phyloP scores from a whole-genome alignment of 2,329 filamentous ascomycete species.

The Cladosporium sp. region DNA sequence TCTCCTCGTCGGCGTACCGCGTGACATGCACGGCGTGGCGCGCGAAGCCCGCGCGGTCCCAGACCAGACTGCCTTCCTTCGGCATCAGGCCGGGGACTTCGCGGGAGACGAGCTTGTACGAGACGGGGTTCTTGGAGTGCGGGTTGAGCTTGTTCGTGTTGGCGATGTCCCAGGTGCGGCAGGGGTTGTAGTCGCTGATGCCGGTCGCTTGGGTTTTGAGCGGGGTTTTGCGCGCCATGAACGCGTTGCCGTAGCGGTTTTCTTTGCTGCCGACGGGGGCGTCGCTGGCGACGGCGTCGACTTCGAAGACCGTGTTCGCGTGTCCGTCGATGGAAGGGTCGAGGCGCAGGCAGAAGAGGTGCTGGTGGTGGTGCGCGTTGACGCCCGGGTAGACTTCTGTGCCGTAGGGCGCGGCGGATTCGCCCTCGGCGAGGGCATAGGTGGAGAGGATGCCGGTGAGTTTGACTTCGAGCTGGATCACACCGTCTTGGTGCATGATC shows the following conservation, averaged over 20 bases:
- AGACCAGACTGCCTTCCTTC: slow-evolving; percentile 75
- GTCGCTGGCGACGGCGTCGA: slow-evolving; percentile 52
- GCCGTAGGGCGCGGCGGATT: slow-evolving; percentile 81
- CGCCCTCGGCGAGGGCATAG: slow-evolving; percentile 73
- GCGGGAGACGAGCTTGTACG: slow-evolving; percentile 69
- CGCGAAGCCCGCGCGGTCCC: slow-evolving; percentile 82
- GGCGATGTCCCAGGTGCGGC: slow-evolving; percentile 63
- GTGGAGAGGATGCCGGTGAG: slow-evolving; percentile 89
- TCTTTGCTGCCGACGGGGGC: slow-evolving; percentile 51
- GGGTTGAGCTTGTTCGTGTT: slow-evolving; percentile 81
- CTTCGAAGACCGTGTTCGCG: slow-evolving; percentile 67
- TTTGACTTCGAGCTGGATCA: slow-evolving; percentile 79
- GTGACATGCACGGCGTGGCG: slow-evolving; percentile 81
- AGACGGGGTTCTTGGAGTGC: slow-evolving; percentile 76
- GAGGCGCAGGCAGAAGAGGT: slow-evolving; percentile 83
- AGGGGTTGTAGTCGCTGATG: slow-evolving; percentile 33
- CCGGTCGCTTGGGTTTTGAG: slow-evolving; percentile 46
- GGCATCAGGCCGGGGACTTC: slow-evolving; percentile 75
- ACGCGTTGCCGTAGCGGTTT: slow-evolving; percentile 63
- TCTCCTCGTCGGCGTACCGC: slow-evolving; percentile 74
- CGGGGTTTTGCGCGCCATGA: slow-evolving; percentile 53
- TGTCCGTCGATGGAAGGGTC: slow-evolving; percentile 83
- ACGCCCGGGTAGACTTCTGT: slow-evolving; percentile 85
- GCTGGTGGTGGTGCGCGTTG: slow-evolving; percentile 91
- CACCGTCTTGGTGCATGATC: slow-evolving; percentile 84